Evolutionary conservation across 495 filamentous ascomycete genomes (phyloP).

Genomic region (Platismatia glauca): DNA sequence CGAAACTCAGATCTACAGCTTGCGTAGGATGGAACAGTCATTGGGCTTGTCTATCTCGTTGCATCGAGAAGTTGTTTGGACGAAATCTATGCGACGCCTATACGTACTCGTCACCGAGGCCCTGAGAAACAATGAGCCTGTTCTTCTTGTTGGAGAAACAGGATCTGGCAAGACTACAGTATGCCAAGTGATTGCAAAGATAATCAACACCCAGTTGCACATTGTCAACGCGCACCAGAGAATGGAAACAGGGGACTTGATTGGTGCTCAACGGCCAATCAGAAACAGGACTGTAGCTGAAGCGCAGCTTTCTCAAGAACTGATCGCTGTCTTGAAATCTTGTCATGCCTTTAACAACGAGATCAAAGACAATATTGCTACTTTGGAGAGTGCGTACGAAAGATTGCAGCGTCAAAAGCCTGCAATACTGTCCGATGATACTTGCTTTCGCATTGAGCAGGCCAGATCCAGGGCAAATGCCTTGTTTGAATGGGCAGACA

Average conservation of each 20-base stretch:
- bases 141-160: constrained; percentile 90
- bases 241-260: constrained; percentile 91
- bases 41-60: constrained; percentile 32
- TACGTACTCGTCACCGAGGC: constrained; percentile 79
- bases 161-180: constrained; percentile 97
- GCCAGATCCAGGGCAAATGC: constrained; percentile 59
- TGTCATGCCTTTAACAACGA: neutral
- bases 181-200: constrained; percentile 82
- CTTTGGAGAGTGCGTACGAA: constrained; percentile 43
- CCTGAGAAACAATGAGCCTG: constrained; percentile 82
- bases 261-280: constrained; percentile 88
- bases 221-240: constrained; percentile 98
- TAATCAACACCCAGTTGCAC: constrained; percentile 61
- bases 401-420: constrained; percentile 29
- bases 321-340: constrained; percentile 39
- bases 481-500: constrained; percentile 94
- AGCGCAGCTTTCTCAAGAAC: constrained; percentile 52
- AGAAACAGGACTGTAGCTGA: constrained; percentile 69
- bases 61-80: constrained; percentile 70
- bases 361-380: constrained; percentile 26
- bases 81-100: constrained; percentile 81
- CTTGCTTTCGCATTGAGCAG: constrained; percentile 48
- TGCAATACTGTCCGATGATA: constrained; percentile 38
- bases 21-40: constrained; percentile 28
- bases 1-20: constrained; percentile 59